Percentiles rank a stretch among this genome's conserved stretches.
These are phyloP conservation scores for Aspergillus saccharolyticus DNA, from an alignment of 495 filamentous ascomycete species.

Conservation along the genomic window DNA sequence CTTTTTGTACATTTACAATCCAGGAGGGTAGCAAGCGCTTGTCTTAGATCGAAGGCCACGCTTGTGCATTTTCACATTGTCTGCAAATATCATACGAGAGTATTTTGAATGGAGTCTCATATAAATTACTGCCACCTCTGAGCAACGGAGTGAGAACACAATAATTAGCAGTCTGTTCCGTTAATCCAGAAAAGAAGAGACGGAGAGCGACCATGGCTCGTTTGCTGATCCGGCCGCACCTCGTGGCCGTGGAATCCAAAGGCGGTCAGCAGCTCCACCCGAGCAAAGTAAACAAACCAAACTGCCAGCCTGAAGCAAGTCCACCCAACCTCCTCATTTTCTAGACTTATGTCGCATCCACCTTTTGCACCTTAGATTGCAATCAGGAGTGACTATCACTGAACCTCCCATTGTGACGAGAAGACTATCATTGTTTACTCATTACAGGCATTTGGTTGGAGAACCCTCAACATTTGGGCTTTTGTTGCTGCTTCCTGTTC, in stretches of 20 bases:
- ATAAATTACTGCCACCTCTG: not conserved
- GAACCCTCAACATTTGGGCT: not conserved
- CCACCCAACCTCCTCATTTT: conserved; percentile 19
- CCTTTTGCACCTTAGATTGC: not conserved
- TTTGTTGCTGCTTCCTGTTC: conserved; percentile 6
- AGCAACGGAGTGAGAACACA: not conserved
- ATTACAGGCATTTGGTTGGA: not conserved
- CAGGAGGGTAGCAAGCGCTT: not conserved
- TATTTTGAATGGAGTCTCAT: not conserved
- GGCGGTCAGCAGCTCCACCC: conserved; percentile 14
- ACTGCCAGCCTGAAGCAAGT: conserved; percentile 15
- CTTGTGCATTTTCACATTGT: not conserved
- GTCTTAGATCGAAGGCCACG: not conserved
- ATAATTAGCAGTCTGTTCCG: not conserved
- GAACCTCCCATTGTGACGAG: not conserved
- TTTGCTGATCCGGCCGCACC: not conserved
- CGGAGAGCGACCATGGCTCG: not conserved
- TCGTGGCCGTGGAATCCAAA: conserved; percentile 7
- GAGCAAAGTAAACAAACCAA: conserved; percentile 21
- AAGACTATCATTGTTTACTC: not conserved
- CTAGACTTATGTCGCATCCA: not conserved
- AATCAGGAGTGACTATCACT: not conserved
- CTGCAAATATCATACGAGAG: not conserved
- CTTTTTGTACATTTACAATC: conserved; percentile 2
- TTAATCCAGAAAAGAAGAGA: not conserved